A percentile compares a stretch with the other conserved stretches of the same genome.
Evolutionary conservation across 2,329 filamentous ascomycete genomes (phyloP).

Genomic region (Penicillium sp.): DNA sequence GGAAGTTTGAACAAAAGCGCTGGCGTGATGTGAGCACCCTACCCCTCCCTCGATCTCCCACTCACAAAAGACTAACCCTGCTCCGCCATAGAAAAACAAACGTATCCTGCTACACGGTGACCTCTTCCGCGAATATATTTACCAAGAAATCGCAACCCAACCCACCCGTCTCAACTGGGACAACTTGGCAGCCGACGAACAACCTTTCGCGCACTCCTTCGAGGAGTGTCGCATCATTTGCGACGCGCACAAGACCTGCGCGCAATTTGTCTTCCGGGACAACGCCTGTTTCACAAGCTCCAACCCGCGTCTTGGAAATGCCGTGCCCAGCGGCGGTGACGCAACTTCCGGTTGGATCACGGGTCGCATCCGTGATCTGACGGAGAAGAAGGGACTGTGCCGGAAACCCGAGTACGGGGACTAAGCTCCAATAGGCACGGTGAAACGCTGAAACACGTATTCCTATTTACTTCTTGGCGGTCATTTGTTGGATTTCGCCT

Average conservation of each 20-base stretch:
- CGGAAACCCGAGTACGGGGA: conserved; percentile 30
- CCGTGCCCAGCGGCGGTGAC: conserved; percentile 11
- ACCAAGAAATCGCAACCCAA: conserved; percentile 31
- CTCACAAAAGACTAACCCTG: not conserved
- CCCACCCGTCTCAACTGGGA: conserved; percentile 35
- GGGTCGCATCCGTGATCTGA: conserved; percentile 30
- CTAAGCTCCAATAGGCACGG: not conserved
- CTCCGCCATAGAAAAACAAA: conserved; percentile 22
- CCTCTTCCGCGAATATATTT: conserved; percentile 41
- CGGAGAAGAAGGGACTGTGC: conserved; percentile 31
- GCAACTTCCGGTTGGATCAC: conserved; percentile 37
- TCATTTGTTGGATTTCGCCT: not conserved
- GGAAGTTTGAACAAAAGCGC: conserved; percentile 51
- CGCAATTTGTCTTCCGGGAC: conserved; percentile 35
- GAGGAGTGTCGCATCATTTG: conserved; percentile 36
- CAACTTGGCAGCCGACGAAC: conserved; percentile 37
- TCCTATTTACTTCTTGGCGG: not conserved
- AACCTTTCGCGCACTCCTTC: conserved; percentile 28
- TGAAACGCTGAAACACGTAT: not conserved
- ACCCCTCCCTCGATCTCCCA: not conserved
- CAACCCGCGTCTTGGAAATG: conserved; percentile 34
- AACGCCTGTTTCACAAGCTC: conserved; percentile 33
- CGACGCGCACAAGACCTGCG: conserved; percentile 26
- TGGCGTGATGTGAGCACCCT: conserved; percentile 61
- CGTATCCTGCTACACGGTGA: conserved; percentile 38